Conservation (phyloP, 257 asterid species). For the Fraxinus americana region DNA sequence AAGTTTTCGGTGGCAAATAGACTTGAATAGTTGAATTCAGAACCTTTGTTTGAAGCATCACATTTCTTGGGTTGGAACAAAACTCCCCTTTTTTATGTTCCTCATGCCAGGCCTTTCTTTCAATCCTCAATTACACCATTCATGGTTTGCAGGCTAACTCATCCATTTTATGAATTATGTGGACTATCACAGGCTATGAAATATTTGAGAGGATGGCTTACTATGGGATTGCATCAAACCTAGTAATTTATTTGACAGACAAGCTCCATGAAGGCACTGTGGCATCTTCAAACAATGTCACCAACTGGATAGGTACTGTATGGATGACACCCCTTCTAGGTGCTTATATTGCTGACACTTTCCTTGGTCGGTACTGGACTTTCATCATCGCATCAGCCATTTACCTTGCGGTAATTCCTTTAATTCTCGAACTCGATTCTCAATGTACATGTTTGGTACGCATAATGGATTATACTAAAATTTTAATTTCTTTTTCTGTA, state of each 20-base stretch:
- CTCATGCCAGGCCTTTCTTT: neutral
- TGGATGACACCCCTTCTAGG: constrained; percentile 84
- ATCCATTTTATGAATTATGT: neutral
- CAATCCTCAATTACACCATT: neutral
- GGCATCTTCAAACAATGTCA: constrained; percentile 67
- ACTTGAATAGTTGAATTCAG: too few species aligned
- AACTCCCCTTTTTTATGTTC: too few species aligned
- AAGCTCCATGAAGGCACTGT: constrained; percentile 82
- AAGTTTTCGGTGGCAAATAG: too few species aligned
- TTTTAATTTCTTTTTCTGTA: neutral
- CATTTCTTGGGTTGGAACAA: neutral
- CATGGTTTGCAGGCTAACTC: neutral
- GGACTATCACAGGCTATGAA: constrained; percentile 53
- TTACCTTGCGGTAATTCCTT: constrained; percentile 49
- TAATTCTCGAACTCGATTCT: neutral
- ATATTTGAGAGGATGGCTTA: constrained; percentile 78
- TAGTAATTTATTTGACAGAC: constrained; percentile 56
- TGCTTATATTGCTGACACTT: constrained; percentile 72
- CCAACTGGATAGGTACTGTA: constrained; percentile 77
- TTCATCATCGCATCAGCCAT: constrained; percentile 60
- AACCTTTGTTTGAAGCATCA: too few species aligned
- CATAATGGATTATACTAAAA: neutral
- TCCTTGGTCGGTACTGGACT: constrained; percentile 78
- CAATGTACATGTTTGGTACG: neutral
- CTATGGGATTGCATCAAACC: constrained; percentile 72